Conservation (phyloP, 768 basidiomycete species). For the Podaxis sp. region DNA sequence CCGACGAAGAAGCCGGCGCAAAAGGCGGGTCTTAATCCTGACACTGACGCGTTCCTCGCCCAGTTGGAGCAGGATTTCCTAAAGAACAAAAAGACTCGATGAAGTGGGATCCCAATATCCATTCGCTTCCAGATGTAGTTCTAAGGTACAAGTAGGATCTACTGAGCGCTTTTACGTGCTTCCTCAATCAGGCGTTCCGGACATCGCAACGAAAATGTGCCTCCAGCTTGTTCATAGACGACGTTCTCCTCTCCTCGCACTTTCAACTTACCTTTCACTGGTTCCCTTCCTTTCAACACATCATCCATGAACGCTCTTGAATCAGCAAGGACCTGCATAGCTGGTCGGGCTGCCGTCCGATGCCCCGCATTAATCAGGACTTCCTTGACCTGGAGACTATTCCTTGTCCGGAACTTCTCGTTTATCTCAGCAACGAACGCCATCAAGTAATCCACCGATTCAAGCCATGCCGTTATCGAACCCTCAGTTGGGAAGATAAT, state of each 20-base stretch:
- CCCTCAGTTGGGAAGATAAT: constrained; percentile 59
- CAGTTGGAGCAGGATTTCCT: constrained; percentile 64
- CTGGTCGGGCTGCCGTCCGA: constrained; percentile 42
- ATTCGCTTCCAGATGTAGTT: not conserved
- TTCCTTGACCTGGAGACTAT: constrained; percentile 17
- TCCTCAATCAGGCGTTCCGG: constrained; percentile 47
- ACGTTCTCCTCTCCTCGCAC: constrained; percentile 40
- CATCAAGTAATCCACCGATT: constrained; percentile 42
- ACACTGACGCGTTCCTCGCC: constrained; percentile 68
- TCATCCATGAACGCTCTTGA: constrained; percentile 46
- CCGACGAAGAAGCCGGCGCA: constrained; percentile 18
- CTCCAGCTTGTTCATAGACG: constrained; percentile 41
- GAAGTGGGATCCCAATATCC: not conserved
- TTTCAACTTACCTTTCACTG: constrained; percentile 29
- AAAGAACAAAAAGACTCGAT: constrained; percentile 22
- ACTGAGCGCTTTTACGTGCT: constrained; percentile 21
- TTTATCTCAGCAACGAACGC: constrained; percentile 36
- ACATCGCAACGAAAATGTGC: constrained; percentile 46
- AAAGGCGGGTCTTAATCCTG: constrained; percentile 21
- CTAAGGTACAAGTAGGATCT: not conserved
- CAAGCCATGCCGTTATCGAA: constrained; percentile 50
- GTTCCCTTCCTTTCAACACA: constrained; percentile 42
- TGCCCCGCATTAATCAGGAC: constrained; percentile 53
- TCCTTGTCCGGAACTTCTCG: not conserved
- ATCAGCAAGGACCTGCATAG: constrained; percentile 43